Evolutionary conservation across 345 rosid genomes (phyloP), one percentile per base, ranked within the genome.

Genomic region (Heritiera fomes): DNA sequence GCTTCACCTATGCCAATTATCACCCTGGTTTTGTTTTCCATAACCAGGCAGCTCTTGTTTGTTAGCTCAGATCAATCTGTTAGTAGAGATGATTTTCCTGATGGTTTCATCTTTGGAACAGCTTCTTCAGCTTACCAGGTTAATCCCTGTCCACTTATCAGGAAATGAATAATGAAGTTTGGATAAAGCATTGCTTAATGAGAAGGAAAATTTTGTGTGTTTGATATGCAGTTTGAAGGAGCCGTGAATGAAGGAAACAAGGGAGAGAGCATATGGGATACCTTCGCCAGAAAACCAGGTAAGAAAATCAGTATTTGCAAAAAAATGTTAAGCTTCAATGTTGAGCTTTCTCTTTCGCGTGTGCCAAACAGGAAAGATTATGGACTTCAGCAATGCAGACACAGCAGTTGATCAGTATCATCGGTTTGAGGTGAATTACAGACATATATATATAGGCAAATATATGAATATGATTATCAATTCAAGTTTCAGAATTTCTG

Each of bases 81-180:
- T 0, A 77, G 84, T 80, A 89, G 98, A 83, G 89, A 40, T 66
- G 89, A 89, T 86, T 95, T 95, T 50, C 97, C 98, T 49, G 77
- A 78, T 70, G 96, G 93, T 78, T 95, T 95, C 78, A 75, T 85
- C 9, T 95, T 95, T 49, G 97, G 98, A 66, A 91, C 98, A 15
- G 97, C 99, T 62, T 95, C 98, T 74, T 95, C 97, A 8, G 98
- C 98, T 82, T 91, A 93, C 76, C 98, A 93, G 93, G 98, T 95
- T 0, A 67, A 18, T 41, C 38, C 56, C 49, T 46, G 18, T 17
- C 3, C 38, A 34, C 38, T 34, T 0, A 34, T 34, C 3, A 34
- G 38, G 38, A 34, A 34, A 1, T 34, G 38, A 34, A 34, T 34
- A 3, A 34, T 34, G 3, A 34, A 34, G 38, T 41, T n/a, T 56